Conservation (phyloP, 169 alveolate species). For the Plasmodium knowlesi region DNA sequence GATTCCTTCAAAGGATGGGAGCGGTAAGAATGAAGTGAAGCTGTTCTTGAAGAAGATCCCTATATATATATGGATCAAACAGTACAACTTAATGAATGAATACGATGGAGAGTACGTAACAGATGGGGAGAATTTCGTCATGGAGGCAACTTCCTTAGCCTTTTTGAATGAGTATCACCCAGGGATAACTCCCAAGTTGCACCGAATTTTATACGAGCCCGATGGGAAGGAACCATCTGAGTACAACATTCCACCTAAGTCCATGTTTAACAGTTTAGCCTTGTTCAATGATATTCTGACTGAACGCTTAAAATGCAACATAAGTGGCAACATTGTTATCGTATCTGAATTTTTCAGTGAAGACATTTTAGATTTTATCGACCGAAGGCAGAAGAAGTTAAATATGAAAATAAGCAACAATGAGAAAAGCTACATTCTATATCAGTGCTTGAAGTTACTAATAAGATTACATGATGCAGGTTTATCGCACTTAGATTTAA, state of each 20-base stretch:
- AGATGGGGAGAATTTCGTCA: conserved; percentile 88
- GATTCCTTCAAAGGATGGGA: conserved; percentile 29
- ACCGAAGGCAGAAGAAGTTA: conserved; percentile 57
- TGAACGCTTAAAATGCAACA: conserved; percentile 58
- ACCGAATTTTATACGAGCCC: conserved; percentile 78
- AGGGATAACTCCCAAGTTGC: conserved; percentile 81
- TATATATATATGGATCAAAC: conserved; percentile 82
- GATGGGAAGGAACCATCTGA: conserved; percentile 33
- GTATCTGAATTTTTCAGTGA: conserved; percentile 82
- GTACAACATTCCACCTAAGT: background rate
- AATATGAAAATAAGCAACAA: conserved; percentile 75
- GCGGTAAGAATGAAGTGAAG: conserved; percentile 34
- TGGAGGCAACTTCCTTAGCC: conserved; percentile 87
- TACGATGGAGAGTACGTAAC: conserved; percentile 85
- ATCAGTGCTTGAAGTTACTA: conserved; percentile 75
- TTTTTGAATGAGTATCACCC: conserved; percentile 74
- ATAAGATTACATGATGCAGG: conserved; percentile 84
- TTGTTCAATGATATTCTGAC: conserved; percentile 59
- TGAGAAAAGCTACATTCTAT: conserved; percentile 80
- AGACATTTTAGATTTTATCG: conserved; percentile 80
- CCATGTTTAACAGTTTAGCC: conserved; percentile 26
- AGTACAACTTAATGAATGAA: conserved; percentile 79
- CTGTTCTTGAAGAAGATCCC: conserved; percentile 84
- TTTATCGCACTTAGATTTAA: conserved; percentile 84
- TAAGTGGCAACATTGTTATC: conserved; percentile 77